Conservation (phyloP, 345 rosid species). For the Gossypium raimondii region DNA sequence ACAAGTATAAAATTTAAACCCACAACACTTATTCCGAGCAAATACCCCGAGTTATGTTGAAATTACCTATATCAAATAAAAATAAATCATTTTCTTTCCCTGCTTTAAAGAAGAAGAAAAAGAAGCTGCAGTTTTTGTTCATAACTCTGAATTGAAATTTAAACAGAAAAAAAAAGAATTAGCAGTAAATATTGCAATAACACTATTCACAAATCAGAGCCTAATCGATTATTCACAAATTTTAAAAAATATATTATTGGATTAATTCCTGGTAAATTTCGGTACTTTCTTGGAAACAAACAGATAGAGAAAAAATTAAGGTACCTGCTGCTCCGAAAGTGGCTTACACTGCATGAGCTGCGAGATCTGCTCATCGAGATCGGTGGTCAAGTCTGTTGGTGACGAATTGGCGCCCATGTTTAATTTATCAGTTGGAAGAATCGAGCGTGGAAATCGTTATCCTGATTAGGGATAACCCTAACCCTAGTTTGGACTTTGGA, state of each 20-base stretch:
- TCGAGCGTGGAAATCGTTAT: slow-evolving; percentile 18
- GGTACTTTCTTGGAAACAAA: neutral
- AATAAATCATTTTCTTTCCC: neutral
- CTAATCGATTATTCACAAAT: neutral
- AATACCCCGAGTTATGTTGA: neutral
- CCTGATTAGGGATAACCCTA: slow-evolving; percentile 56
- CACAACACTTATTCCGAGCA: neutral
- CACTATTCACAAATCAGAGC: neutral
- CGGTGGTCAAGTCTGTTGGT: slow-evolving; percentile 52
- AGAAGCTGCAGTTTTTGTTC: no score
- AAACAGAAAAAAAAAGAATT: neutral
- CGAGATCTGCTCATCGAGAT: slow-evolving; percentile 79
- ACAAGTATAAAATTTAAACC: neutral
- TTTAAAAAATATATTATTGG: neutral
- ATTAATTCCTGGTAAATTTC: neutral
- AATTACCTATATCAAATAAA: neutral
- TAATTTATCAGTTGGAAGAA: slow-evolving; percentile 15
- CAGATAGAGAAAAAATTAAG: neutral
- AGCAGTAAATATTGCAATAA: neutral
- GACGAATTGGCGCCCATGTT: slow-evolving; percentile 69
- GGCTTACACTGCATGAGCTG: slow-evolving; percentile 95
- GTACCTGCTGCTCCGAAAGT: slow-evolving; percentile 74
- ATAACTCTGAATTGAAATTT: no score
- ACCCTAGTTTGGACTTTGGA: slow-evolving; percentile 44
- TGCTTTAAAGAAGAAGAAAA: no score